These are phyloP conservation scores for Trebouxia sp. DNA, from an alignment of 139 green algal species.

Conservation along the genomic window DNA sequence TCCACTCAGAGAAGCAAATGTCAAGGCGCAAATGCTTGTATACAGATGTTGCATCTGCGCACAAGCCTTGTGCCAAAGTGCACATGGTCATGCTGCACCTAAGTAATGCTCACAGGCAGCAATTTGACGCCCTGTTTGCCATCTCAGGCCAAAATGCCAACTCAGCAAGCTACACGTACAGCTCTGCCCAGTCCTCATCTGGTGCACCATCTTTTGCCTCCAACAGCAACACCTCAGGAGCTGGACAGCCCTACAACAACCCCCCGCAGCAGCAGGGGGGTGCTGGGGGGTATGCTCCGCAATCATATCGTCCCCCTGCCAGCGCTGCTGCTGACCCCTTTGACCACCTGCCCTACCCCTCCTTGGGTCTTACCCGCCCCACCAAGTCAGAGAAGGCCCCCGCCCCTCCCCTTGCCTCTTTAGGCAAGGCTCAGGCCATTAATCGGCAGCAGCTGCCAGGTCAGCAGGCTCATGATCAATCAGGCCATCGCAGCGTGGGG, in stretches of 20 bases:
- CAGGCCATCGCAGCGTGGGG: background rate
- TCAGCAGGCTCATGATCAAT: background rate
- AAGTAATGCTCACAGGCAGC: too few species aligned
- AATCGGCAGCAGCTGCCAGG: background rate
- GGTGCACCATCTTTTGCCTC: background rate
- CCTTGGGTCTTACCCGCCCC: background rate
- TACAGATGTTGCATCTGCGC: too few species aligned
- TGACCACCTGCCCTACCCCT: constrained; percentile 22
- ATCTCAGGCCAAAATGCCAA: too few species aligned
- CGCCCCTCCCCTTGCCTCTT: background rate
- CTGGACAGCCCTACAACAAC: background rate
- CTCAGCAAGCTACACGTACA: too few species aligned
- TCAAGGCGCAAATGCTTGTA: too few species aligned
- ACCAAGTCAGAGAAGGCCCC: background rate
- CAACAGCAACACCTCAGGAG: too few species aligned
- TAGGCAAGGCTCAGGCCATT: background rate
- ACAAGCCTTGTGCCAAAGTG: too few species aligned
- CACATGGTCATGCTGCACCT: too few species aligned
- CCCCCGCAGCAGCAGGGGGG: background rate
- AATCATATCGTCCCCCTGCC: too few species aligned
- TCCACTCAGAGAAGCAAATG: too few species aligned
- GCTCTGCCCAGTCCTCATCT: background rate
- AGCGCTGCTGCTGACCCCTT: constrained; percentile 14
- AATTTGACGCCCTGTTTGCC: too few species aligned
- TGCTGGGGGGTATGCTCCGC: too few species aligned